Percentiles rank a stretch among this genome's conserved stretches.
These are phyloP conservation scores for Biscogniauxia sp. DNA, from an alignment of 2,329 filamentous ascomycete genomes.

Conservation along the genomic window DNA sequence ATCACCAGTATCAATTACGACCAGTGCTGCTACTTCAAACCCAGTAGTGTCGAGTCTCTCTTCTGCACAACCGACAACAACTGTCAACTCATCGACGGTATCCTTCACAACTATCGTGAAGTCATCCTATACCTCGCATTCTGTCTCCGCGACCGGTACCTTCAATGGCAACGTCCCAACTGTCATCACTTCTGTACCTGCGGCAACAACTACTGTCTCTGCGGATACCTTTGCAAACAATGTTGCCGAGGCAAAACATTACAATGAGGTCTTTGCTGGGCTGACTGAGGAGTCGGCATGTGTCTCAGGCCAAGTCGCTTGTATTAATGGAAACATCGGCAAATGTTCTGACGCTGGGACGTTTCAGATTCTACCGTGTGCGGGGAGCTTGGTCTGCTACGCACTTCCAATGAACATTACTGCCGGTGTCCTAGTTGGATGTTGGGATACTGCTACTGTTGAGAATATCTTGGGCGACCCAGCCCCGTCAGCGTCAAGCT, in stretches of 20 bases:
- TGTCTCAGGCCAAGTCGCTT: constrained; percentile 46
- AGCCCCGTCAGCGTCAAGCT: constrained; percentile 10
- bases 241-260: constrained; percentile 41
- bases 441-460: constrained; percentile 41
- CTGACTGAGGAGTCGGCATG: constrained; percentile 49
- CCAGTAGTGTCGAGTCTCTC: constrained; percentile 5
- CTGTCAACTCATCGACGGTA: neutral
- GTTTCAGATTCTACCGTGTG: constrained; percentile 42
- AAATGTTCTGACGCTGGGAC: constrained; percentile 40
- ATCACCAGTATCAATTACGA: constrained; percentile 1
- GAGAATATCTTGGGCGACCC: constrained; percentile 39
- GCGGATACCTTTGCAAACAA: constrained; percentile 43
- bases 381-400: constrained; percentile 43
- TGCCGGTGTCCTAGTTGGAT: constrained; percentile 48
- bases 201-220: constrained; percentile 40
- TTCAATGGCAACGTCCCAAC: constrained; percentile 43
- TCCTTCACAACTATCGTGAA: constrained; percentile 14
- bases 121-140: constrained; percentile 21
- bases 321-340: constrained; percentile 49
- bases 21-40: constrained; percentile 1
- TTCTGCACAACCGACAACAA: neutral
- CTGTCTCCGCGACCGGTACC: constrained; percentile 35
- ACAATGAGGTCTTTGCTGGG: constrained; percentile 47
- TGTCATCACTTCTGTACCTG: constrained; percentile 32
- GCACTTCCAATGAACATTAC: constrained; percentile 53